Conservation (phyloP, 2,329 filamentous ascomycete genomes). For the Exophiala bonariae region DNA sequence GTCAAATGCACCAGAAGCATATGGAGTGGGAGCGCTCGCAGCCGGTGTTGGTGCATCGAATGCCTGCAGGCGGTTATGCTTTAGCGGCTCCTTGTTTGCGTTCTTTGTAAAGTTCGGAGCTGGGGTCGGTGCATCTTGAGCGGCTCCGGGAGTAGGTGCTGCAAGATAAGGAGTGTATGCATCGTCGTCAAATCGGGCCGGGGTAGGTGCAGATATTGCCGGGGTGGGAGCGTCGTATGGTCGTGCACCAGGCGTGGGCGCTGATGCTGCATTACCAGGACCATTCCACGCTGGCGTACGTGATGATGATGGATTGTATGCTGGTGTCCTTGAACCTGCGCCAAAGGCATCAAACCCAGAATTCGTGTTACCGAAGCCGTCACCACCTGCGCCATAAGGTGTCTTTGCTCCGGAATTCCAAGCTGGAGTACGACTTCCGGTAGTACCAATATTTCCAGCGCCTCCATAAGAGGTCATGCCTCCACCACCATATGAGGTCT, state of each 20-base stretch:
- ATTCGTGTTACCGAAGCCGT: slow-evolving; percentile 64
- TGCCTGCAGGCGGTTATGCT: slow-evolving; percentile 19
- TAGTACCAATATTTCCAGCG: slow-evolving; percentile 33
- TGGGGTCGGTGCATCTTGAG: slow-evolving; percentile 51
- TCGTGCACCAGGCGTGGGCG: slow-evolving; percentile 34
- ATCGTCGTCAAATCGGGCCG: slow-evolving; percentile 49
- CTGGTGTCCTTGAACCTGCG: slow-evolving; percentile 74
- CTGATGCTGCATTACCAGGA: slow-evolving; percentile 28
- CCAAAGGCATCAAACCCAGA: slow-evolving; percentile 67
- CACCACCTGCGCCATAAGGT: slow-evolving; percentile 54
- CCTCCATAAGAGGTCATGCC: slow-evolving; percentile 77
- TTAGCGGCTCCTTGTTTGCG: slow-evolving; percentile 24
- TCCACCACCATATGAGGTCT: slow-evolving; percentile 58
- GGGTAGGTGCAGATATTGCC: slow-evolving; percentile 67
- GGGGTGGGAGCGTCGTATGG: slow-evolving; percentile 75
- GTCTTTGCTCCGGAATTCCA: slow-evolving; percentile 75
- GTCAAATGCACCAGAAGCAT: slow-evolving; percentile 47
- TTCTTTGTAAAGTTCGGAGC: slow-evolving; percentile 35
- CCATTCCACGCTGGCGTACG: slow-evolving; percentile 47
- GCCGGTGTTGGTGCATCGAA: slow-evolving; percentile 30
- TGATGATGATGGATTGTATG: slow-evolving; percentile 60
- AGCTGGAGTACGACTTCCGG: slow-evolving; percentile 68
- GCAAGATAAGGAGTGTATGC: slow-evolving; percentile 48
- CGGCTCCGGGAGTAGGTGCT: slow-evolving; percentile 46
- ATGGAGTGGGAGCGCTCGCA: slow-evolving; percentile 58